Conservation (phyloP, 2,329 filamentous ascomycete species). For the Fusarium vanettenii region DNA sequence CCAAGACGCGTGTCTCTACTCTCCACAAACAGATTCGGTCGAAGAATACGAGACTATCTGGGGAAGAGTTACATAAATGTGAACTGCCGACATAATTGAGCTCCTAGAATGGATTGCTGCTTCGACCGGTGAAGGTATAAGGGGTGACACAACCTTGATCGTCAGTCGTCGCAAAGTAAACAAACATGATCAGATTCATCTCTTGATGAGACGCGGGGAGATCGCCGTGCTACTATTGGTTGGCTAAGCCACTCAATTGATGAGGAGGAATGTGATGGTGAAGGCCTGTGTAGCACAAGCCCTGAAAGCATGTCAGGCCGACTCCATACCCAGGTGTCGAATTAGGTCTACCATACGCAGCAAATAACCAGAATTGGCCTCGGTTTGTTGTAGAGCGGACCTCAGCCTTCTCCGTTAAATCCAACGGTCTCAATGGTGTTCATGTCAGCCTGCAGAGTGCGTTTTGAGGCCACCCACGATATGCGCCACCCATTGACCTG, state of each 20-base stretch:
- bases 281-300: not conserved
- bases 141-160: not conserved
- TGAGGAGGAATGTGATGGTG: not conserved
- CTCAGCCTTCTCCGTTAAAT: not conserved
- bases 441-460: not conserved
- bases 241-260: not conserved
- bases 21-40: not conserved
- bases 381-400: not conserved
- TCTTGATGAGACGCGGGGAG: not conserved
- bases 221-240: not conserved
- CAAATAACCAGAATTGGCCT: not conserved
- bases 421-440: not conserved
- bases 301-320: not conserved
- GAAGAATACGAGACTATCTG: not conserved
- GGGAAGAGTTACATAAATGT: not conserved
- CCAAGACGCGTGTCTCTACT: not conserved
- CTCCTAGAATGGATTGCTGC: not conserved
- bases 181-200: not conserved
- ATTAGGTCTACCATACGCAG: not conserved
- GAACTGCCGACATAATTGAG: not conserved
- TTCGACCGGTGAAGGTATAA: not conserved
- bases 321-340: not conserved
- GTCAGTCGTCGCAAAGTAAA: not conserved
- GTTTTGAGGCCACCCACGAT: not conserved
- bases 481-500: not conserved